Base-by-base conservation (phyloP, 179 eudicot species). In the Beta macrorhiza region DNA sequence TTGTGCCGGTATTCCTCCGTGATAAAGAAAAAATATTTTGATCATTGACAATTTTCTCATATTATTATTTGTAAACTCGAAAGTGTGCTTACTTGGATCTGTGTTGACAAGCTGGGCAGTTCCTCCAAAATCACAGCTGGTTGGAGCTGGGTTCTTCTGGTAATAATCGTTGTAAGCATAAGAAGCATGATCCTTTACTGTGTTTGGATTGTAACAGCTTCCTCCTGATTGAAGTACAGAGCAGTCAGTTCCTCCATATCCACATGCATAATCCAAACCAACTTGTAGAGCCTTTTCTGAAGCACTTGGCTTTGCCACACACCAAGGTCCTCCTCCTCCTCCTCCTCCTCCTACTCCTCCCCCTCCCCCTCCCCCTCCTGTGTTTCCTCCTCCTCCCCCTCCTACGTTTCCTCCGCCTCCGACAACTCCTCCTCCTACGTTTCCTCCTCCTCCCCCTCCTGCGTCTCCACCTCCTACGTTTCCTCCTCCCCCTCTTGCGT, bases 231-330 rank as follows among this genome's bases (percentile, higher is more conserved):
- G 98, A 82, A 96, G 87, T 10, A 91, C 88, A 11, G 99, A 92
- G 78, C 98, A 96, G 64, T 96, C 98, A 49, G 99, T 90, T 61
- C 98, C 99, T 80, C 98, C 99, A 85, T 89, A 96, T 51, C 99
- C 99, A 83, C 98, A 96, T 8, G 99, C 98, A 79, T 96, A 96
- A 79, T 96, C 99, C 78, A 96, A 86, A 65, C 96, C 99, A 67
- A 94, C 98, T 78, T 96, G 99, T 79, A 96, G 80, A 71, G 93
- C 93, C 67, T 93, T 94, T 53, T 86, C 83, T 7, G 96, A 91
- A 58, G 99, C 96, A 79, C 89, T 76, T 22, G 92, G 86, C 77
- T 86, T 96, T 70, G 98, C 99, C 7, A 92, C 87, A 72, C 99
- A 96, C 99, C 99, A 96, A n/a, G 93, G 71, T 45, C 98, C 96